These are phyloP conservation scores for Sporisorium sorghi DNA, from an alignment of 1,284 basidiomycete genomes.

Conservation along the genomic window DNA sequence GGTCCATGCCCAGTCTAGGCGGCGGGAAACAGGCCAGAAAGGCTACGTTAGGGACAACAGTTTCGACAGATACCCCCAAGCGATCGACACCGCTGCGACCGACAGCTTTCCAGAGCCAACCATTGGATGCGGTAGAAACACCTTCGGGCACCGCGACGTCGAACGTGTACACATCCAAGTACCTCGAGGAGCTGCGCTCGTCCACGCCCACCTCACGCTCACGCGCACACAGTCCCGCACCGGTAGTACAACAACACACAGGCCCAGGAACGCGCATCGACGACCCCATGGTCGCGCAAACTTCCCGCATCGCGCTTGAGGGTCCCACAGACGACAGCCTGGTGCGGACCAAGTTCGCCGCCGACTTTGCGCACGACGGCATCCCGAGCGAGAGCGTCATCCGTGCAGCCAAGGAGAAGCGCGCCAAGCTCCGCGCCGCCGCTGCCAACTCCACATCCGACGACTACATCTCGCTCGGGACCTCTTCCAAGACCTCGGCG, in stretches of 20 bases:
- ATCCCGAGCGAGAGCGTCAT: conserved; percentile 57
- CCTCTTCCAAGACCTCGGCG: conserved; percentile 2
- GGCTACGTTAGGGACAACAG: not conserved
- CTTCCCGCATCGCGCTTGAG: conserved; percentile 12
- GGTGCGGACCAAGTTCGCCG: conserved; percentile 27
- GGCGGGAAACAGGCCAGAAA: conserved; percentile 16
- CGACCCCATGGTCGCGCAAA: conserved; percentile 30
- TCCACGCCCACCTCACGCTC: conserved; percentile 30
- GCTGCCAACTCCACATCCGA: conserved; percentile 12
- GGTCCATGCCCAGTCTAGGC: conserved; percentile 21
- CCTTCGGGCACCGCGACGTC: conserved; percentile 1
- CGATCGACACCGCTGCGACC: conserved; percentile 23
- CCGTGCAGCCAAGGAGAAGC: conserved; percentile 56
- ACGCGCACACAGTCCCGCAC: conserved; percentile 21
- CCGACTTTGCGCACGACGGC: conserved; percentile 31
- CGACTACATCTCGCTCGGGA: conserved; percentile 52
- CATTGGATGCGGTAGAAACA: not conserved
- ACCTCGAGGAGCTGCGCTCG: conserved; percentile 37
- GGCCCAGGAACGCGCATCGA: conserved; percentile 28
- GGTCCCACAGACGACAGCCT: conserved; percentile 14
- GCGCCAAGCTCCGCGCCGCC: conserved; percentile 39
- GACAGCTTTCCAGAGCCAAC: conserved; percentile 11
- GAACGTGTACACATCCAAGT: conserved; percentile 34
- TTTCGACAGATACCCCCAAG: conserved; percentile 11
- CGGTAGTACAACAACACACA: not conserved